Evolutionary conservation across 2,329 filamentous ascomycete species (phyloP).

Genomic region (Xylariaceae sp.): DNA sequence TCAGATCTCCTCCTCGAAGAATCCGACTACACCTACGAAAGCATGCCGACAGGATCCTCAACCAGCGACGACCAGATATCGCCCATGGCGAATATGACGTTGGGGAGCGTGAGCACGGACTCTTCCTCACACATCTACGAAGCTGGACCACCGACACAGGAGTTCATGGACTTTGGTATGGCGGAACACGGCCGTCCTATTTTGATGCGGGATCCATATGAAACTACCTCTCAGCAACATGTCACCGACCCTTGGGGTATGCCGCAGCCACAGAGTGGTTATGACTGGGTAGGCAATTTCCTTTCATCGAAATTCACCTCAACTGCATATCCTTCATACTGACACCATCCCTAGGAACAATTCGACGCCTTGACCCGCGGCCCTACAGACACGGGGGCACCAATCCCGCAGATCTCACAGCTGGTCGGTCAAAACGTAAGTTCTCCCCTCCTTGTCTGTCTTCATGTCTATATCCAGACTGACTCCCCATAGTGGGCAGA

Average conservation of each 20-base stretch:
- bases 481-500: conserved; percentile 19
- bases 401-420: conserved; percentile 16
- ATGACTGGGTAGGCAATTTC: conserved; percentile 28
- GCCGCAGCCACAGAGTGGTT: conserved; percentile 21
- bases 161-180: conserved; percentile 19
- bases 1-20: conserved; percentile 13
- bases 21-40: neutral
- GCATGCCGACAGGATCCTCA: conserved; percentile 1
- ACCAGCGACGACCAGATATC: conserved; percentile 12
- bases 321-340: neutral
- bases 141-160: conserved; percentile 9
- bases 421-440: conserved; percentile 14
- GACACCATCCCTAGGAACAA: conserved; percentile 22
- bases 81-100: conserved; percentile 19
- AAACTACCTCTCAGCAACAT: conserved; percentile 7
- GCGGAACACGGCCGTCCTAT: conserved; percentile 9
- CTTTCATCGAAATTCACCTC: neutral
- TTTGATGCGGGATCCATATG: neutral
- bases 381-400: conserved; percentile 19
- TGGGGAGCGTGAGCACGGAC: conserved; percentile 9
- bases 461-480: neutral
- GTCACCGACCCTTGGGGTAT: conserved; percentile 24
- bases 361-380: conserved; percentile 27
- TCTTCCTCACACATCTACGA: conserved; percentile 10
- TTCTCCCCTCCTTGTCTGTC: neutral